phyloP scores from a whole-genome alignment of 805 yeast genomes.

The Pichia gijzeniarum region DNA sequence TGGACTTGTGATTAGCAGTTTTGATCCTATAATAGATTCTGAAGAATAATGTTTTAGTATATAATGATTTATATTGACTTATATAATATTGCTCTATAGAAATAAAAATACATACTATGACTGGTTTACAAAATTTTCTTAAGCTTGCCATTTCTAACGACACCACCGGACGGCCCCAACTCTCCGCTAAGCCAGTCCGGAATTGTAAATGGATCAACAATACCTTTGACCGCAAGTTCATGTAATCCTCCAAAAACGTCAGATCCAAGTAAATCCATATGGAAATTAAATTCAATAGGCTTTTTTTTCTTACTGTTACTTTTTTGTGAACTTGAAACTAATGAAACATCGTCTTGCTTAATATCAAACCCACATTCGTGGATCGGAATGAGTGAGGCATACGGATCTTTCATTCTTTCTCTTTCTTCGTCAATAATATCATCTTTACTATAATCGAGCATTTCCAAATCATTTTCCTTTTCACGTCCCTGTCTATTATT shows the following conservation, averaged over 20 bases:
- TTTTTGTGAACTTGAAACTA: not conserved
- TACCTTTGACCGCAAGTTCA: conserved; percentile 47
- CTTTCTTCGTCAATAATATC: conserved; percentile 12
- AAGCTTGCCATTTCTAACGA: conserved; percentile 34
- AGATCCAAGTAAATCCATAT: conserved; percentile 46
- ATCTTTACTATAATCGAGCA: not conserved
- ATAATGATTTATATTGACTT: too few species aligned
- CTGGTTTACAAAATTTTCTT: not conserved
- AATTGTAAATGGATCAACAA: conserved; percentile 46
- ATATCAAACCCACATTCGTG: conserved; percentile 44
- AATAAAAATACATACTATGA: not conserved
- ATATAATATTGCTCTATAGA: not conserved
- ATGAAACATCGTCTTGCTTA: not conserved
- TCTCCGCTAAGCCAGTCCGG: conserved; percentile 83
- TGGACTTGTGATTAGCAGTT: not conserved
- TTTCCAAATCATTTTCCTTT: conserved; percentile 9
- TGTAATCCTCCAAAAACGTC: conserved; percentile 79
- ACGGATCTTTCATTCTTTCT: conserved; percentile 28
- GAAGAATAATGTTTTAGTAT: not conserved
- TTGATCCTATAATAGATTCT: conserved; percentile 7
- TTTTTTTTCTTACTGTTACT: conserved; percentile 20
- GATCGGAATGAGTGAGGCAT: conserved; percentile 52
- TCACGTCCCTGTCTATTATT: not conserved
- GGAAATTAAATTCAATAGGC: conserved; percentile 15
- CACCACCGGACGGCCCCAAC: conserved; percentile 50